Evolutionary conservation across 2,329 filamentous ascomycete genomes (phyloP), one percentile per base, ranked within the genome.

Genomic region (Neonectria ditissima): DNA sequence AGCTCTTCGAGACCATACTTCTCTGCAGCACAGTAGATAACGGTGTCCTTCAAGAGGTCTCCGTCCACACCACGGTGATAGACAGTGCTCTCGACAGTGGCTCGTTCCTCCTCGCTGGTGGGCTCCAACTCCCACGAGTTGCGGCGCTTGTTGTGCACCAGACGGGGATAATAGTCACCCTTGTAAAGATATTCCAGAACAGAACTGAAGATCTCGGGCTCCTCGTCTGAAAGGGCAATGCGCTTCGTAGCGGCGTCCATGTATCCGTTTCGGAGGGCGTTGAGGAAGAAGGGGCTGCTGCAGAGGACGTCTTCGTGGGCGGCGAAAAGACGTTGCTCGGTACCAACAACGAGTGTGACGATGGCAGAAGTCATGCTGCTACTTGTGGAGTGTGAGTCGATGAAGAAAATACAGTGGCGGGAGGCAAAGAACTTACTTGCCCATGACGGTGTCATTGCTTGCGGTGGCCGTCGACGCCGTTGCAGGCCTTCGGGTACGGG

Each of bases 131-230:
- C 90, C 91, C 92, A 97, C 55, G 88, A 90, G 78, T 93, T 89
- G 59, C 88, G 87, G 67, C 90, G 89, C 82, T 94, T 93, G 81
- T 95, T 93, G 80, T 93, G 93, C 60, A 93, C 81, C 24, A 97
- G 85, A 18, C 91, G 91, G 3, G 94, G 94, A 72, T 91, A 94
- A 81, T 97, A 97, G 79, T 97, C 94, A 68, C 94, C 94, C 80
- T 97, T 97, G 86, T 97, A 97, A 60, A 97, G 88, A 72, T 91
- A 97, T 77, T 97, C 94, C 60, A 97, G 89, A 11, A 97, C 86
- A 6, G 91, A 94, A 8, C 93, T 97, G 79, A 97, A 94, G 74
- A 97, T 91, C 77, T 97, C 93, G 20, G 94, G 93, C 71, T 94
- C 91, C 79, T 97, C 94, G 64, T 95, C 89, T 1, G 93, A 91